Conservation (phyloP, 2,329 filamentous ascomycete species). For the Coleophoma crateriformis region DNA sequence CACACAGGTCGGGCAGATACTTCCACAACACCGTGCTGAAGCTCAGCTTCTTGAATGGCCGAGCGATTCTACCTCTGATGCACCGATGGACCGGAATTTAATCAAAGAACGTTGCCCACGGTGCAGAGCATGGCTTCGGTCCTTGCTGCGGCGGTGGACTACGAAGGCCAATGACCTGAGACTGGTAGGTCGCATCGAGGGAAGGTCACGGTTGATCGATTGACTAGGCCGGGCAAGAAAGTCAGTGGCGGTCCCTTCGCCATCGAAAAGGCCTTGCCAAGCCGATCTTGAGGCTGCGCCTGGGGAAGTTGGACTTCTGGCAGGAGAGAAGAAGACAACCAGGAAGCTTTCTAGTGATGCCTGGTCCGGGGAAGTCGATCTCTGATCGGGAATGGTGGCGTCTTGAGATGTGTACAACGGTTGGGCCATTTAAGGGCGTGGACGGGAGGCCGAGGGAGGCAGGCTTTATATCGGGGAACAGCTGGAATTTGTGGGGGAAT, state of each 20-base stretch:
- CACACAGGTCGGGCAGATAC: background rate
- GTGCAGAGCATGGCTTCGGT: conserved; percentile 30
- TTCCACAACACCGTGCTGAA: background rate
- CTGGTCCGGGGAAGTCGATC: conserved; percentile 18
- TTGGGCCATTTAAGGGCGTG: conserved; percentile 25
- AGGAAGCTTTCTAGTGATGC: conserved; percentile 13
- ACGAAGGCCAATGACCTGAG: conserved; percentile 33
- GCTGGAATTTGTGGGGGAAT: no score
- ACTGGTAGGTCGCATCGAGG: conserved; percentile 32
- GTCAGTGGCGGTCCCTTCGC: conserved; percentile 25
- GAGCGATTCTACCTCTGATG: conserved; percentile 18
- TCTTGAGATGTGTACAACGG: conserved; percentile 26
- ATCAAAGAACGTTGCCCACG: conserved; percentile 23
- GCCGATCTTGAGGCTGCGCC: conserved; percentile 24
- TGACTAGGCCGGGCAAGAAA: conserved; percentile 28
- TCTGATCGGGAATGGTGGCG: conserved; percentile 1
- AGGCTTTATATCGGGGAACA: no score
- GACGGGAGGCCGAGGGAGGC: conserved; percentile 16
- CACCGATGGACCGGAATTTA: conserved; percentile 16
- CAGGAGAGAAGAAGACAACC: conserved; percentile 14
- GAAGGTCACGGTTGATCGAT: conserved; percentile 20
- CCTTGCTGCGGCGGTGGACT: conserved; percentile 32
- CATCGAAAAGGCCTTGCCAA: conserved; percentile 23
- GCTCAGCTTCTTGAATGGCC: background rate
- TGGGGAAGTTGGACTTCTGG: background rate